These are phyloP conservation scores for Pleurotus citrinopileatus DNA, from an alignment of 768 basidiomycete genomes.

Conservation along the genomic window DNA sequence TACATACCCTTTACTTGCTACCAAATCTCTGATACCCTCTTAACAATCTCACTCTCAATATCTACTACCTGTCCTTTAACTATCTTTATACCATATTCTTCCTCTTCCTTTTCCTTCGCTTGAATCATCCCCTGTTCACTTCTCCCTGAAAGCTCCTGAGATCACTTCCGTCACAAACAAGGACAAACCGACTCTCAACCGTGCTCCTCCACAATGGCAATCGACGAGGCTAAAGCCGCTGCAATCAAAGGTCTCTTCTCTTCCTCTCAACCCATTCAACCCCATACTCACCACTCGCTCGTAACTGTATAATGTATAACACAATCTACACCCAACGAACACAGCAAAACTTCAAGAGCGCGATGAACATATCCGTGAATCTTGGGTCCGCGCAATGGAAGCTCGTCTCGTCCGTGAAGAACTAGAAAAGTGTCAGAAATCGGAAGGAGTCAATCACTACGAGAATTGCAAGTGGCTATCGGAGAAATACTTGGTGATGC, in stretches of 20 bases:
- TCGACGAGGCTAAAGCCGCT: slow-evolving; percentile 38
- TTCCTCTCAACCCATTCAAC: background rate
- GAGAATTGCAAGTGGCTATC: slow-evolving; percentile 86
- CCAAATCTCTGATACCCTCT: background rate
- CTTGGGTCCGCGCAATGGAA: slow-evolving; percentile 95
- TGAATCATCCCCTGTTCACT: too few species aligned
- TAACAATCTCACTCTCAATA: background rate
- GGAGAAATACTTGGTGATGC: slow-evolving; percentile 77
- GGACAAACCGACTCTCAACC: slow-evolving; percentile 4
- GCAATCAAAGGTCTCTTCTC: slow-evolving; percentile 46
- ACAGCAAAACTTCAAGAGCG: slow-evolving; percentile 65
- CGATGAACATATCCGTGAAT: slow-evolving; percentile 80
- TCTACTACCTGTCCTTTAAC: background rate
- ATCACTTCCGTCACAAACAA: background rate
- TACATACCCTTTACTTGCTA: background rate
- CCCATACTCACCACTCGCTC: background rate
- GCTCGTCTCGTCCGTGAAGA: slow-evolving; percentile 84
- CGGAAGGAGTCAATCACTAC: slow-evolving; percentile 90
- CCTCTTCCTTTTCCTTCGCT: background rate
- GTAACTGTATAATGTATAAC: background rate
- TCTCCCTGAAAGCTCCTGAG: too few species aligned
- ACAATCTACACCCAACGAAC: too few species aligned
- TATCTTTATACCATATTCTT: background rate
- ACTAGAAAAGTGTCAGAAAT: slow-evolving; percentile 83
- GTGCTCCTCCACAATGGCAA: slow-evolving; percentile 31